Evolutionary conservation across 139 green algal species (phyloP).

Genomic region (Zygnema cylindricum): DNA sequence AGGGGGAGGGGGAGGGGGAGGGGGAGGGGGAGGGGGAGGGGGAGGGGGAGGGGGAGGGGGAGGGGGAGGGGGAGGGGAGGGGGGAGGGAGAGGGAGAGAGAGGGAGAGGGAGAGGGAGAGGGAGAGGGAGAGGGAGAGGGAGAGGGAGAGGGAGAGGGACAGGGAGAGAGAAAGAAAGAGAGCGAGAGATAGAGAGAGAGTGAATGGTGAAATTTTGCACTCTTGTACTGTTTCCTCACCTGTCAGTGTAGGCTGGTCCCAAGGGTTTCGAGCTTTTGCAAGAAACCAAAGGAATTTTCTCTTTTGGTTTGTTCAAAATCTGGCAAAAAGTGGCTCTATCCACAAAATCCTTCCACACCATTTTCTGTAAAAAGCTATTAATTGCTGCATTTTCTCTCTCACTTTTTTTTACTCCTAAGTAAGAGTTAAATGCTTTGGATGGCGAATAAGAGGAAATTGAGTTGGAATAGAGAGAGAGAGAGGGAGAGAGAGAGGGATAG

Average conservation of each 20-base stretch:
- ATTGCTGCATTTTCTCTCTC: too few relatives aligned
- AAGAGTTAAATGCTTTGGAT: too few relatives aligned
- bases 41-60: not conserved
- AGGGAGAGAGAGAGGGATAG: too few relatives aligned
- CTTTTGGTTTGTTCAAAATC: not conserved
- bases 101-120: not conserved
- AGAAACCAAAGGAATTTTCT: not conserved
- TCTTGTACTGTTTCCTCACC: not conserved
- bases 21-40: not conserved
- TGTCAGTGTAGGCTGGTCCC: not conserved
- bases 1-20: not conserved
- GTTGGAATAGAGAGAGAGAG: too few relatives aligned
- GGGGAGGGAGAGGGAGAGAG: not conserved
- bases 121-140: not conserved
- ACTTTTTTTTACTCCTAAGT: too few relatives aligned
- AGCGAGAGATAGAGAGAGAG: not conserved
- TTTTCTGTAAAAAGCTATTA: not conserved
- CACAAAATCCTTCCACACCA: not conserved
- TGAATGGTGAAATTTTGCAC: not conserved
- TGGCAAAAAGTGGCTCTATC: not conserved
- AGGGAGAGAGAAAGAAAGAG: not conserved
- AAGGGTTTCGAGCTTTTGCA: not conserved
- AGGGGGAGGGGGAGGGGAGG: not conserved
- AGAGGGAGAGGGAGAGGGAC: not conserved
- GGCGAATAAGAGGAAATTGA: too few relatives aligned